Evolutionary conservation across 2,329 filamentous ascomycete species (phyloP).

Genomic region (Peltaster fructicola): DNA sequence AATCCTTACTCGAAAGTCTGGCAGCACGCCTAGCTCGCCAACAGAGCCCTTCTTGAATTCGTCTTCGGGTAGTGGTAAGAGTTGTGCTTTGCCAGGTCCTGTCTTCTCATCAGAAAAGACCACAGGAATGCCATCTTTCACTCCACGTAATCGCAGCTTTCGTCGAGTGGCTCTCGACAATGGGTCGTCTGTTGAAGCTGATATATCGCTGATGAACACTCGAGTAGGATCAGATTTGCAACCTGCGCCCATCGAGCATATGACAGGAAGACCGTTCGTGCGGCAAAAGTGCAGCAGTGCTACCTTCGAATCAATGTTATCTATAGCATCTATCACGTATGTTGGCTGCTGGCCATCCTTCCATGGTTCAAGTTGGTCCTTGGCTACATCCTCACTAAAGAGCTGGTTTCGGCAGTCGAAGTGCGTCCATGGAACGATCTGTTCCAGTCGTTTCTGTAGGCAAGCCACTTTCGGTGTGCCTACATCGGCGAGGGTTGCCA

Average conservation of each 20-base stretch:
- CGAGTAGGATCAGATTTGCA: conserved; percentile 78
- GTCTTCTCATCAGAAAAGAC: conserved; percentile 87
- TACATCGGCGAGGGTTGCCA: conserved; percentile 85
- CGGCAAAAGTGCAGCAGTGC: conserved; percentile 77
- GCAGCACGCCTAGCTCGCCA: conserved; percentile 69
- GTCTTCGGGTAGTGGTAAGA: conserved; percentile 72
- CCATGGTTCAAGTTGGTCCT: conserved; percentile 50
- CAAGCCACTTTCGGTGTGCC: conserved; percentile 83
- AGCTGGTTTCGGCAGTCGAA: conserved; percentile 79
- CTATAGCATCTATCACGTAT: conserved; percentile 92
- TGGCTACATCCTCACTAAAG: conserved; percentile 52
- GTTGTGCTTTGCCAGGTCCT: conserved; percentile 74
- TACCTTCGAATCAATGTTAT: conserved; percentile 96
- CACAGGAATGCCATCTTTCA: conserved; percentile 72
- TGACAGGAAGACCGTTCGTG: conserved; percentile 57
- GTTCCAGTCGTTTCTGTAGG: conserved; percentile 60
- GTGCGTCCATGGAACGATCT: conserved; percentile 78
- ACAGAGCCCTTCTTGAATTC: conserved; percentile 77
- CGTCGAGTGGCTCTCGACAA: conserved; percentile 72
- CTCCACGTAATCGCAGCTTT: conserved; percentile 55
- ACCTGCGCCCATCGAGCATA: conserved; percentile 90
- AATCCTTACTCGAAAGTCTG: conserved; percentile 89
- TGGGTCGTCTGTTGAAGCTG: conserved; percentile 69
- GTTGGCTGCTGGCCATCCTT: conserved; percentile 46
- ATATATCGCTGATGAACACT: conserved; percentile 83